Evolutionary conservation across 1,284 basidiomycete genomes (phyloP), one percentile per base, ranked within the genome.

Genomic region (Tremellales sp.): DNA sequence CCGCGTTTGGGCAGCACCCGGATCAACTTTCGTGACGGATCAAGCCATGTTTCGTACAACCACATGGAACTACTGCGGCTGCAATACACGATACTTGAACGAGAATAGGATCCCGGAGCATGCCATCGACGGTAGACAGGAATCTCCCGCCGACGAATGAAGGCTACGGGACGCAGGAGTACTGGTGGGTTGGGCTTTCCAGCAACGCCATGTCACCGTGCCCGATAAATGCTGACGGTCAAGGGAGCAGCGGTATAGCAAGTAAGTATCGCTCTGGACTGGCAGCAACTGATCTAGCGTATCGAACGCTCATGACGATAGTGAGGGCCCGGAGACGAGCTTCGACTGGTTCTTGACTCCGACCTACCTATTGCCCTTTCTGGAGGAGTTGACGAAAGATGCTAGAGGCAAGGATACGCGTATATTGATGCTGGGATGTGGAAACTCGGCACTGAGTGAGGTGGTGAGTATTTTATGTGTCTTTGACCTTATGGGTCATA

Each of bases 381-480:
- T 74, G 24, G 61, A 62, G 27, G 59, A 62, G 17, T 43, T 72
- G 4, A 65, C 59, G 3, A 47, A 39, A n/a, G 21, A 25, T 3
- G 35, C 40, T 4, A 40, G 45, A 23, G 64, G 83, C 51, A 86
- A 82, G 65, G 69, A 72, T 3, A 79, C 84, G 1, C 76, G 80
- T 25, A 87, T 94, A 56, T 72, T 93, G 51, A 89, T 94, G 82
- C 81, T 96, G 7, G 91, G 91, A 42, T 94, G 91, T 65, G 91
- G 91, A 4, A 94, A 93, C 72, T 89, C 88, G 3, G 84, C 75
- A 46, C 74, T 92, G 39, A 54, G 67, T 15, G 72, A 74, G 57
- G 68, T 62, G 37, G 67, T 74, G 35, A 51, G 69, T 56, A n/a
- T 0, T 12, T 10, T 26, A 8, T n/a, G 25, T 23, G 22, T 17